phyloP scores from a whole-genome alignment of 495 filamentous ascomycete species.

The Astrocystis sublimbata region DNA sequence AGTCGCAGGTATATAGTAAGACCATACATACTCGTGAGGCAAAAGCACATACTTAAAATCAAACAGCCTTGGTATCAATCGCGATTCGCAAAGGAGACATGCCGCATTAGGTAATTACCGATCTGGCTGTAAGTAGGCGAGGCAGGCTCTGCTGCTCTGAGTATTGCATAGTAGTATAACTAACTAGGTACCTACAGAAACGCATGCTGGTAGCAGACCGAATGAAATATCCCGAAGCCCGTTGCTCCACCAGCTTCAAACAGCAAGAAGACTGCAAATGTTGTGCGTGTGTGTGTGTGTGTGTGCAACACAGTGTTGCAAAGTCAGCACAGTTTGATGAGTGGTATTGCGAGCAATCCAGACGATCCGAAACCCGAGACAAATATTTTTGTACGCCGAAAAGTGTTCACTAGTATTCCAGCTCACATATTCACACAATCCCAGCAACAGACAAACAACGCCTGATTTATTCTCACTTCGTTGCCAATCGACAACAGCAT shows the following conservation, averaged over 20 bases:
- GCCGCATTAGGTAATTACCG: constrained; percentile 14
- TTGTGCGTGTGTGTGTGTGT: too few species aligned
- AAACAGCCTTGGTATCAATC: constrained; percentile 4
- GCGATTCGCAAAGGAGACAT: not conserved
- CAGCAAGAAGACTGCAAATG: not conserved
- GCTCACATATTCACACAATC: not conserved
- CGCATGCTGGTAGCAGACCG: not conserved
- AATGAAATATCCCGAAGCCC: not conserved
- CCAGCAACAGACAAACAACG: not conserved
- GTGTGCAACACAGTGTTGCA: constrained; percentile 1
- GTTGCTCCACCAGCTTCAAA: not conserved
- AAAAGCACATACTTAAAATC: too few species aligned
- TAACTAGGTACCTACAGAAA: not conserved
- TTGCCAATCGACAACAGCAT: not conserved
- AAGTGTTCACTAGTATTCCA: too few species aligned
- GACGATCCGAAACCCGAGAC: constrained; percentile 3
- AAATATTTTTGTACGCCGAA: not conserved
- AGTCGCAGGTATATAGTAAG: too few species aligned
- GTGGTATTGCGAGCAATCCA: not conserved
- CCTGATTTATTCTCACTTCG: not conserved
- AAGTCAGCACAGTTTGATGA: not conserved
- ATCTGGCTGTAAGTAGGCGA: not conserved
- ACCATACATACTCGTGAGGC: too few species aligned
- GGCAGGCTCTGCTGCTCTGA: too few species aligned
- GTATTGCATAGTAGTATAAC: too few species aligned